Percentiles rank a stretch among this genome's conserved stretches.
Evolutionary conservation across 345 rosid genomes (phyloP).

Genomic region (Heritiera fomes): DNA sequence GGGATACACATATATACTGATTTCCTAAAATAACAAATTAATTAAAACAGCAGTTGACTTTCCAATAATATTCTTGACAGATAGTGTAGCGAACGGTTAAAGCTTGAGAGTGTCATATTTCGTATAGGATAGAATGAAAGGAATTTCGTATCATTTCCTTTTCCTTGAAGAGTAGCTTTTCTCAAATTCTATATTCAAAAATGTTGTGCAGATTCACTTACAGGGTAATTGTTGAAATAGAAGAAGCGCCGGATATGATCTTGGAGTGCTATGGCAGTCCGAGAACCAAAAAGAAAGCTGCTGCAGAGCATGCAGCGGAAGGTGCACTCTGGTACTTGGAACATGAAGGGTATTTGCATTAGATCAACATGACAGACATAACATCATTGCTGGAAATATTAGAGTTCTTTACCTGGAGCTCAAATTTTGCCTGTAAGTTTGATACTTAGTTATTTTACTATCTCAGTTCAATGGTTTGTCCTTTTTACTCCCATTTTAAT

Average conservation of each 20-base stretch:
- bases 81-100: not conserved
- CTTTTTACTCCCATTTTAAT: not conserved
- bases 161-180: conserved; percentile 6
- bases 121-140: not conserved
- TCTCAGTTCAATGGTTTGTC: not conserved
- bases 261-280: conserved; percentile 61
- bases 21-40: too few species aligned
- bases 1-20: too few species aligned
- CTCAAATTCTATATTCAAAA: not conserved
- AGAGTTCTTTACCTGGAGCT: not conserved
- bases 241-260: conserved; percentile 42
- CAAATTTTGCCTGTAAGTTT: not conserved
- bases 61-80: too few species aligned
- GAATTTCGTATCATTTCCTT: not conserved
- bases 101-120: not conserved
- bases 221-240: conserved; percentile 61
- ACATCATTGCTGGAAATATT: not conserved
- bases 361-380: not conserved
- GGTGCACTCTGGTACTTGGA: conserved; percentile 75
- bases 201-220: conserved; percentile 56
- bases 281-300: conserved; percentile 63
- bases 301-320: conserved; percentile 83
- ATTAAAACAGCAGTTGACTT: too few species aligned
- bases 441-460: not conserved
- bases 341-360: conserved; percentile 42